Evolutionary conservation across 2,329 filamentous ascomycete species (phyloP), one percentile per base, ranked within the genome.

Genomic region (Neofusicoccum sp.): DNA sequence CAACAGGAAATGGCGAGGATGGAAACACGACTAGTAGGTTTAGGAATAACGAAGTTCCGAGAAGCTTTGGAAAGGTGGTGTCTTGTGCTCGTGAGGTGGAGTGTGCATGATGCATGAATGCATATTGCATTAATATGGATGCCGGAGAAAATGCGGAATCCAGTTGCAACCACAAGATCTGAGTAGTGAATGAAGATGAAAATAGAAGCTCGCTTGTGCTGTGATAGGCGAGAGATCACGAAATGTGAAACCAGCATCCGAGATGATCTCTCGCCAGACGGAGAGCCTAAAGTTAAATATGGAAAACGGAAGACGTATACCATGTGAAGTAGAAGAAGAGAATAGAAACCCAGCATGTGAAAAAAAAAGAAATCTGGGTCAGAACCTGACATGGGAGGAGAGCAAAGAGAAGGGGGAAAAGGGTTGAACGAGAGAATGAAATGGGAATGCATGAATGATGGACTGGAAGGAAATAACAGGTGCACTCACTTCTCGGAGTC

Each of bases 191-290:
- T 41, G 37, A 56, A 43, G 56, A 60, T 49, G 16, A 49, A 60
- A 48, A 60, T 60, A 60, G 45, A 60, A 49, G 54, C 54, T 58
- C 54, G 54, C 39, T 41, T 56, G 37, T 16, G 52, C 22, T 37
- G 31, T 43, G 22, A 39, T 29, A 43, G 28, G 37, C 52, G 52
- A 33, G 39, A 56, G 37, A 41, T 28, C 22, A 56, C 9, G 52
- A 56, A 44, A 56, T 56, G 41, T 58, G 54, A 58, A 58, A 58
- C 54, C 54, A n/a, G 41, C 31, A 47, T 58, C 54, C 54, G 54
- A 58, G 54, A 58, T 58, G 54, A 58, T 58, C 54, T 56, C 52
- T 45, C 41, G 41, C 41, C 54, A 45, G 41, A 45, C 16, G 54
- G 54, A 44, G 41, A 58, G 54, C 54, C 54, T 58, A 49, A 60